Evolutionary conservation across 768 basidiomycete genomes (phyloP).

Genomic region (Calocybe indica): DNA sequence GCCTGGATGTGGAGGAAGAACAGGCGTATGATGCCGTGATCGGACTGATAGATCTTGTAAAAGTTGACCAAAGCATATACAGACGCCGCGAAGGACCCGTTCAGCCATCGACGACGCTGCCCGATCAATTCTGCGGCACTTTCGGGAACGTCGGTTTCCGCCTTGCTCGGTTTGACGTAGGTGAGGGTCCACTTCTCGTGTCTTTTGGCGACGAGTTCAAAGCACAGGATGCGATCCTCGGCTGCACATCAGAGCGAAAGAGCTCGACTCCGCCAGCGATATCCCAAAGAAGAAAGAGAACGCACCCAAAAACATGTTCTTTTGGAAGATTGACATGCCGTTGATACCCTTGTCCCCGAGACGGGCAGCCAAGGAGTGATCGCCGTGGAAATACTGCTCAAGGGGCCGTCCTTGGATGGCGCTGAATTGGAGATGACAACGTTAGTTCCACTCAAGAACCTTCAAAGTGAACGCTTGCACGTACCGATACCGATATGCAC

Average conservation of each 20-base stretch:
- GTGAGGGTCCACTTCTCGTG: slow-evolving; percentile 84
- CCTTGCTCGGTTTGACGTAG: slow-evolving; percentile 90
- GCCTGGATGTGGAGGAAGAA: slow-evolving; percentile 95
- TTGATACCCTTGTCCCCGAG: slow-evolving; percentile 91
- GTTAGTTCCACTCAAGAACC: not conserved
- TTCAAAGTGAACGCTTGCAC: not conserved
- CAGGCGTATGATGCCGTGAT: slow-evolving; percentile 85
- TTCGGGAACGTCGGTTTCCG: slow-evolving; percentile 95
- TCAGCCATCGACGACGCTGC: slow-evolving; percentile 94
- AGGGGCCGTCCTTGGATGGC: slow-evolving; percentile 88
- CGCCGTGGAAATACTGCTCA: slow-evolving; percentile 83
- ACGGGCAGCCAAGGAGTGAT: slow-evolving; percentile 84
- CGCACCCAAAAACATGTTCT: slow-evolving; percentile 62
- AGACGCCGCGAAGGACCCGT: slow-evolving; percentile 92
- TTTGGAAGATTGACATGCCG: slow-evolving; percentile 96
- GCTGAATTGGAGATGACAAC: slow-evolving; percentile 23
- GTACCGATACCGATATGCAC: slow-evolving; percentile 70
- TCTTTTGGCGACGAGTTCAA: slow-evolving; percentile 92
- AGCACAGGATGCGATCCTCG: slow-evolving; percentile 96
- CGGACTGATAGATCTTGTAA: slow-evolving; percentile 79
- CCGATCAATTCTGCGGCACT: slow-evolving; percentile 86
- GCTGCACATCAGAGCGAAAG: slow-evolving; percentile 29
- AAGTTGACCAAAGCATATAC: slow-evolving; percentile 90
- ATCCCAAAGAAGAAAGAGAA: not conserved
- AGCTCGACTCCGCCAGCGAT: not conserved